Evolutionary conservation across 306 rosid species (phyloP).

Genomic region (Notholithocarpus densiflorus): DNA sequence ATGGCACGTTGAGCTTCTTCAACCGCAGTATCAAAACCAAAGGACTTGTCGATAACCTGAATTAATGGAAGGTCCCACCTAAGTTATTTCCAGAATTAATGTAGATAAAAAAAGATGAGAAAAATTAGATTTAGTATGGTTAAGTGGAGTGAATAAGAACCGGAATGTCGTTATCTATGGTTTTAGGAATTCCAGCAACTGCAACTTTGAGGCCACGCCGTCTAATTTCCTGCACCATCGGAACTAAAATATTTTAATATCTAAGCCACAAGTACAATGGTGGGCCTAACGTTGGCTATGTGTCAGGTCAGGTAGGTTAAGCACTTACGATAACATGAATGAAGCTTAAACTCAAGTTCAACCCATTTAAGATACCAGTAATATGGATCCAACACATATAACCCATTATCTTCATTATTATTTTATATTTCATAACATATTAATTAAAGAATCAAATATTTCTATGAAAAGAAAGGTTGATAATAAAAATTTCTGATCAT

Average conservation of each 20-base stretch:
- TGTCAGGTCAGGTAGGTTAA: background rate
- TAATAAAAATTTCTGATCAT: too few relatives aligned
- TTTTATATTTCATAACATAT: background rate
- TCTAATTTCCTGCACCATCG: slow-evolving; percentile 37
- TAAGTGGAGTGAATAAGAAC: slow-evolving; percentile 24
- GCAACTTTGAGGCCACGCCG: slow-evolving; percentile 50
- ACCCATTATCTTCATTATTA: background rate
- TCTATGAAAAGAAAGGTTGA: too few relatives aligned
- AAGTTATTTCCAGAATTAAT: background rate
- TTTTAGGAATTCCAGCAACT: slow-evolving; percentile 49
- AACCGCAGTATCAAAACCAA: slow-evolving; percentile 91
- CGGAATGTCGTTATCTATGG: slow-evolving; percentile 51
- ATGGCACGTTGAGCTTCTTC: slow-evolving; percentile 99
- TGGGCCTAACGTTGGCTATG: too few relatives aligned
- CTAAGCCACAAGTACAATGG: background rate
- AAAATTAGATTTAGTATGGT: background rate
- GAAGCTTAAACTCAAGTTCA: background rate
- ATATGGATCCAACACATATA: background rate
- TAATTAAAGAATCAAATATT: too few relatives aligned
- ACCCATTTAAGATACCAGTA: background rate
- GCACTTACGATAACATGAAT: background rate
- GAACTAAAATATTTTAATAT: background rate
- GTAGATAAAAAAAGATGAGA: background rate
- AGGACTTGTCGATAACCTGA: slow-evolving; percentile 89
- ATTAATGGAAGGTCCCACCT: slow-evolving; percentile 5